phyloP scores from a whole-genome alignment of 1,284 basidiomycete genomes.

The Sporisorium iseilematis-ciliati region DNA sequence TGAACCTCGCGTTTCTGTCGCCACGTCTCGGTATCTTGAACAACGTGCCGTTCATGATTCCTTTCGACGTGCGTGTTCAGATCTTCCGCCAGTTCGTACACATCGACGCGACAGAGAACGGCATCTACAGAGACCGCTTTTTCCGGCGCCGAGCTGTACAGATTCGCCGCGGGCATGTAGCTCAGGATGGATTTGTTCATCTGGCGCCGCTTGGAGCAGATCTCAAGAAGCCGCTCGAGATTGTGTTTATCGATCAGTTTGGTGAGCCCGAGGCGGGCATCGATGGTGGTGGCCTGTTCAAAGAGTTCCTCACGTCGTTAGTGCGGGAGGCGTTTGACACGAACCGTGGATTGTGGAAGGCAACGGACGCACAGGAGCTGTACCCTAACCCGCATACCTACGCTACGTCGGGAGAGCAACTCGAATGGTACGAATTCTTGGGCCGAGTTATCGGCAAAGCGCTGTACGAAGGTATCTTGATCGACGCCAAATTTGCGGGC shows the following conservation, averaged over 20 bases:
- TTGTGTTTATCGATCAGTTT: conserved; percentile 90
- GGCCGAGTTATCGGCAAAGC: conserved; percentile 95
- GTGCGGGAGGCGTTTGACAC: conserved; percentile 92
- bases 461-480: conserved; percentile 93
- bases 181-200: conserved; percentile 84
- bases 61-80: conserved; percentile 87
- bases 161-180: conserved; percentile 80
- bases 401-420: conserved; percentile 58
- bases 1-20: conserved; percentile 80
- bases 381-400: conserved; percentile 86
- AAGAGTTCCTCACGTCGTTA: conserved; percentile 88
- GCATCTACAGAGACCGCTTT: conserved; percentile 26
- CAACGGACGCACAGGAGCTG: conserved; percentile 88
- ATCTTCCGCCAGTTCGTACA: conserved; percentile 76
- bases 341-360: conserved; percentile 91
- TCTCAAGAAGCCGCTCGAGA: conserved; percentile 84
- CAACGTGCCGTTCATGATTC: conserved; percentile 96
- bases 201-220: conserved; percentile 78
- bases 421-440: conserved; percentile 90
- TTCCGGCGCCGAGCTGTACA: conserved; percentile 71
- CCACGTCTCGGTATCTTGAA: conserved; percentile 91
- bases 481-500: conserved; percentile 94
- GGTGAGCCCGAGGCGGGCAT: conserved; percentile 89
- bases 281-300: conserved; percentile 96
- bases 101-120: conserved; percentile 49